Evolutionary conservation across 2,329 filamentous ascomycete species (phyloP), one percentile per base, ranked within the genome.

Genomic region (Arthrobotrys sinensis): DNA sequence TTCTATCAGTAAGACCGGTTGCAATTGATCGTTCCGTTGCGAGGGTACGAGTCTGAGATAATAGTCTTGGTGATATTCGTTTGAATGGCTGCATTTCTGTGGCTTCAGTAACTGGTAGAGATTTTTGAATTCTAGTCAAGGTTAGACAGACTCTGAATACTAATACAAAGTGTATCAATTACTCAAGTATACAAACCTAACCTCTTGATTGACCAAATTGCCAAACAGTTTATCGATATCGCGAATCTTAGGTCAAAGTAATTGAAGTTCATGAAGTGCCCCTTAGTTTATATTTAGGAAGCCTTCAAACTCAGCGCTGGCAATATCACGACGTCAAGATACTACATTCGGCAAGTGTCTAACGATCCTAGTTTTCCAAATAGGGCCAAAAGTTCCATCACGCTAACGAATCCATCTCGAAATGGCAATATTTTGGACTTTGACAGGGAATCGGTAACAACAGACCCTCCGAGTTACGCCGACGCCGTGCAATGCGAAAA

Each of bases 321-420:
- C 21, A 21, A 34, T 36, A 12, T 50, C n/a, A 38, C 34, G 55
- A 43, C 19, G 34, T 60, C 36, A 19, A 60, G 46, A 40, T 68
- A 55, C 64, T n/a, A 21, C 7, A 45, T 68, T 46, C 36, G 38
- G 64, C 14, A 68, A 32, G 7, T 10, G 11, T 24, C 21, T 6
- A 2, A 43, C 11, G 32, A 12, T 48, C 12, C 7, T 21, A 48
- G 24, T 14, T 16, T 62, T 40, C 66, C 55, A n/a, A 34, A 70
- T 48, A 24, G 8, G 62, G 66, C 19, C 32, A 70, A 70, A 70
- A 40, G 11, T 62, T 70, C 66, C 66, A 19, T 28, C 12, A 7
- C n/a, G 11, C 11, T n/a, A n/a, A 11, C 7, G 48, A 34, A 45
- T 19, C 6, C 19, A 64, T 21, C 60, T 50, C 10, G 8, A 62